Base-by-base conservation (phyloP, 208 protist species). In the Crithidia thermophila region DNA sequence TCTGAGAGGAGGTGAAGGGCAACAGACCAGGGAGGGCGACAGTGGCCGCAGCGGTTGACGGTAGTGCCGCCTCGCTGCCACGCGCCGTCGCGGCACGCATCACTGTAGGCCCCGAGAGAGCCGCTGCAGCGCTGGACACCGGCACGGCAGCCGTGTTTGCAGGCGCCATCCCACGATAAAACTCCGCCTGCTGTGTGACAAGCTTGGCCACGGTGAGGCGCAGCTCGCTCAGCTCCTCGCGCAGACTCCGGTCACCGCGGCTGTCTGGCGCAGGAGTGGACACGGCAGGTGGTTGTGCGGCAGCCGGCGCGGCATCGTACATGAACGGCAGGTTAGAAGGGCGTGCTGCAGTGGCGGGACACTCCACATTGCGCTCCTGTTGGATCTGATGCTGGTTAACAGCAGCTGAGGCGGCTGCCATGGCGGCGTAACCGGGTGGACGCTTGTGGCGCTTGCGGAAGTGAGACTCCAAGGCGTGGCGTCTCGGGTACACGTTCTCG, bases 401-500 rank as follows among this genome's bases (percentile, higher is more conserved):
- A n/a, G 63, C 66, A 2, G 71, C 63, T 6, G 75, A 72, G 3
- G 62, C 57, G 2, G 81, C 75, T 0, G 81, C 72, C 52, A 85
- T 76, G 8, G 62, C 46, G 1, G 83, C 75, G 28, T 79, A 82
- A 3, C 74, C 61, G 14, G 73, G 16, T 33, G 69, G 34, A 7
- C 77, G 74, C 25, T 77, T 81, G 59, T 94, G 85, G 0, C 85
- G 84, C 62, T 94, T 94, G 7, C 70, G 51, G 28, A 84, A 72
- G 72, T 94, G 88, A 16, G 88, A 94, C 20, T 89, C 58, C 10
- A 94, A 61, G 7, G 88, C 84, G 21, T 76, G 72, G 1, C 55
- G 49, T 16, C 67, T 87, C 5, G 84, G 88, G 67, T 94, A 94
- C 4, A 36, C 43, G 55, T 94, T 94, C 0, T 77, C 81, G 60